Evolutionary conservation across 106 monocot species (phyloP).

Genomic region (Posidonia australis): DNA sequence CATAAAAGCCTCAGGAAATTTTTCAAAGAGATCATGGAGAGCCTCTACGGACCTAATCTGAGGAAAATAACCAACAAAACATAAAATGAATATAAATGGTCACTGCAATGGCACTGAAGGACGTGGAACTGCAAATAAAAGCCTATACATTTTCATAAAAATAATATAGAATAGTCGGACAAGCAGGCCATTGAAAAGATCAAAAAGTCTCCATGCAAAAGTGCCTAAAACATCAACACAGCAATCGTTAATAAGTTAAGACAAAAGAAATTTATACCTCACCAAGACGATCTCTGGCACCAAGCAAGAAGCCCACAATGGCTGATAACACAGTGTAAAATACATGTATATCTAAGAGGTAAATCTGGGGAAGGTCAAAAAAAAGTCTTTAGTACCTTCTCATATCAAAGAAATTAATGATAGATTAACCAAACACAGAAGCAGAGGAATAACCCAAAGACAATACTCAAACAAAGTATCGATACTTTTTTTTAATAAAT

Average conservation of each 20-base stretch:
- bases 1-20: slow-evolving; percentile 87
- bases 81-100: neutral
- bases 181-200: neutral
- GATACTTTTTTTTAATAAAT: too few relatives aligned
- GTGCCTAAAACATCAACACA: neutral
- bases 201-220: neutral
- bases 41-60: slow-evolving; percentile 90
- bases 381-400: too few relatives aligned
- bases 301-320: slow-evolving; percentile 75
- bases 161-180: neutral
- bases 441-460: too few relatives aligned
- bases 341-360: slow-evolving; percentile 79
- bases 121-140: neutral
- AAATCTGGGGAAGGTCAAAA: slow-evolving; percentile 47
- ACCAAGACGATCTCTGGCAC: slow-evolving; percentile 76
- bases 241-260: too few relatives aligned
- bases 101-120: neutral
- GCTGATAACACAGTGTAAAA: slow-evolving; percentile 79
- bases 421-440: too few relatives aligned
- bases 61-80: neutral
- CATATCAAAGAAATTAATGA: too few relatives aligned
- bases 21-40: slow-evolving; percentile 66
- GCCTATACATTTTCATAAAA: neutral
- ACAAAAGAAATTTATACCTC: slow-evolving; percentile 33
- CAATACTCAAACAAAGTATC: too few relatives aligned